phyloP scores from a whole-genome alignment of 2,329 filamentous ascomycete species.

The Aphanocladium album region DNA sequence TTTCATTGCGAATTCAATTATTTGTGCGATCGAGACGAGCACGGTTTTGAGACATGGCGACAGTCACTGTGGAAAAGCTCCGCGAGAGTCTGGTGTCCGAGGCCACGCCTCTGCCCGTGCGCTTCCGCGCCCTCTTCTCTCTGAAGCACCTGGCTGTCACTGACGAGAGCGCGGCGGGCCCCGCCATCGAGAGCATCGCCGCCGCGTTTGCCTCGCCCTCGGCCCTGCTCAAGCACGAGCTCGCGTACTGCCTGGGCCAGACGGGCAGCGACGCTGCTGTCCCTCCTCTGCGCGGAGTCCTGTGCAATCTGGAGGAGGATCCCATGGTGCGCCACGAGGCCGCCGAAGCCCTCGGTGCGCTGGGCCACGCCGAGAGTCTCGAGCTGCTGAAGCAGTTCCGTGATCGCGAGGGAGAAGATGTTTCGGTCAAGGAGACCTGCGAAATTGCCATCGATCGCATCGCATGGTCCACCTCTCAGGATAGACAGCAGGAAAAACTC shows the following conservation, averaged over 20 bases:
- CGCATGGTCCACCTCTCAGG: conserved; percentile 80
- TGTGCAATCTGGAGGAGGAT: conserved; percentile 78
- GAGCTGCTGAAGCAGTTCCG: conserved; percentile 67
- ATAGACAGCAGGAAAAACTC: conserved; percentile 68
- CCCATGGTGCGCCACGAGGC: conserved; percentile 95
- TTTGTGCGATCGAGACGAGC: conserved; percentile 10
- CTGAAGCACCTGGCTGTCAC: conserved; percentile 86
- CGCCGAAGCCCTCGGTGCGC: conserved; percentile 85
- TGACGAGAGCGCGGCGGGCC: conserved; percentile 51
- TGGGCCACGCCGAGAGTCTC: conserved; percentile 71
- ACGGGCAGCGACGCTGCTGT: conserved; percentile 73
- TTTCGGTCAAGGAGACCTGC: conserved; percentile 88
- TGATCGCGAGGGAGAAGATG: conserved; percentile 69
- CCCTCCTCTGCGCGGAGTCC: conserved; percentile 64
- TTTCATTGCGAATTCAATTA: conserved; percentile 1
- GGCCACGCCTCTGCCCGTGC: conserved; percentile 72
- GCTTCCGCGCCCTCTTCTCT: conserved; percentile 95
- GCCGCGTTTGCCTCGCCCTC: conserved; percentile 81
- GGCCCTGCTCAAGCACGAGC: conserved; percentile 88
- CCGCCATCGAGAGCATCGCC: conserved; percentile 74
- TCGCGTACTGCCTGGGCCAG: conserved; percentile 95
- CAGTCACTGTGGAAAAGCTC: conserved; percentile 53
- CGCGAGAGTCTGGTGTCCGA: conserved; percentile 77
- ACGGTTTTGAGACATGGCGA: conserved; percentile 20
- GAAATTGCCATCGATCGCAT: conserved; percentile 95